Evolutionary conservation across 225 moss, liverwort and hornwort genomes (phyloP).

Genomic region (Pleurozium schreberi): DNA sequence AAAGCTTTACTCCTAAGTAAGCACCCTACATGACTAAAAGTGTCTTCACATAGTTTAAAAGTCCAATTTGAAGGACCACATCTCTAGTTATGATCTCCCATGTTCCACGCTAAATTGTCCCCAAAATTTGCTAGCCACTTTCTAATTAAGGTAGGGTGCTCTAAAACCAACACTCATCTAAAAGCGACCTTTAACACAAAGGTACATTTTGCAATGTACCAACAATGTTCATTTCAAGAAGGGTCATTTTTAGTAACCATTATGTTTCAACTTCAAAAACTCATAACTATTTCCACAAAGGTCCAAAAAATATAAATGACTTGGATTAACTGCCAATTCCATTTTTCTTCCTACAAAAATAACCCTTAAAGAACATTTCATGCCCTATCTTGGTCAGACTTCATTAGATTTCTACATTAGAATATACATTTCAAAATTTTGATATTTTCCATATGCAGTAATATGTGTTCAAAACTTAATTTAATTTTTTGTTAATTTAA

Average conservation of each 20-base stretch:
- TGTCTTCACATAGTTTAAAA: background rate
- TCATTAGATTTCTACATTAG: too few species aligned
- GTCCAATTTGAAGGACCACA: background rate
- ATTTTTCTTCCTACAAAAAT: background rate
- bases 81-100: background rate
- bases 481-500: too few species aligned
- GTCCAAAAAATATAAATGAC: background rate
- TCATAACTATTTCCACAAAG: background rate
- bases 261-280: background rate
- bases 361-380: too few species aligned
- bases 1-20: background rate
- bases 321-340: background rate
- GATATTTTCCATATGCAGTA: too few species aligned
- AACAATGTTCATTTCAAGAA: background rate
- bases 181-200: rapidly evolving
- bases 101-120: rapidly evolving
- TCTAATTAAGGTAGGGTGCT: background rate
- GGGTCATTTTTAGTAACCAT: background rate
- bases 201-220: background rate
- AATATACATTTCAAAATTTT: too few species aligned
- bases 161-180: background rate
- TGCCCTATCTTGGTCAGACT: too few species aligned
- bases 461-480: too few species aligned
- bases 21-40: background rate
- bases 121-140: background rate